A percentile compares a stretch with the other conserved stretches of the same genome.
These are phyloP conservation scores for Warburgia ugandensis DNA, from an alignment of 164 flowering plant species.

Conservation along the genomic window DNA sequence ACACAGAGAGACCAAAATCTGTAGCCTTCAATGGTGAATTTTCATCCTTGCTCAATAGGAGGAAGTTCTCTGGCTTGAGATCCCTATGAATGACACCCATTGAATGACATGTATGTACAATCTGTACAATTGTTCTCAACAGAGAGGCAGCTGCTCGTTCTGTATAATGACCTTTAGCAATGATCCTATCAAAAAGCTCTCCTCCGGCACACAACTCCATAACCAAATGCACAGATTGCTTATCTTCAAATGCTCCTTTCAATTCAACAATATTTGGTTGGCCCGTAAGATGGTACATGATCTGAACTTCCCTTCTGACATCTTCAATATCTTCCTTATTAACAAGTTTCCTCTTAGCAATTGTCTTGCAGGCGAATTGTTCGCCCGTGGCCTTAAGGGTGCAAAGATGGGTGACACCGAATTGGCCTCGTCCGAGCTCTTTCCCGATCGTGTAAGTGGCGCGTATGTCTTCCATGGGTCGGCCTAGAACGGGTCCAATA, in stretches of 20 bases:
- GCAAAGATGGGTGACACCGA: slow-evolving; percentile 27
- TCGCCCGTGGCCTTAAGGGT: slow-evolving; percentile 20
- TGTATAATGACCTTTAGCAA: slow-evolving; percentile 29
- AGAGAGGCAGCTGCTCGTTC: slow-evolving; percentile 27
- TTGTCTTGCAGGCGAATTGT: slow-evolving; percentile 29
- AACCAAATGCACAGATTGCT: slow-evolving; percentile 27
- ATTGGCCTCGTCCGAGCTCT: slow-evolving; percentile 35
- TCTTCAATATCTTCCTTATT: slow-evolving; percentile 30
- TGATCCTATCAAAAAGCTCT: slow-evolving; percentile 32
- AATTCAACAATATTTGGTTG: slow-evolving; percentile 29
- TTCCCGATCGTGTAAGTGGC: slow-evolving; percentile 21
- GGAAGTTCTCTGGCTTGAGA: slow-evolving; percentile 37
- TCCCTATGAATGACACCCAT: slow-evolving; percentile 33
- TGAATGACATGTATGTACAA: slow-evolving; percentile 33
- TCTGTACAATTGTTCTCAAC: slow-evolving; percentile 11
- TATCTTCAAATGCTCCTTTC: slow-evolving; percentile 26
- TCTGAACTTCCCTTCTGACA: slow-evolving; percentile 33
- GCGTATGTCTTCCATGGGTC: slow-evolving; percentile 15
- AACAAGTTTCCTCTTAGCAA: slow-evolving; percentile 27
- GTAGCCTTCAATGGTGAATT: slow-evolving; percentile 29
- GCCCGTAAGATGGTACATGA: slow-evolving; percentile 32
- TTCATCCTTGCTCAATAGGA: slow-evolving; percentile 24
- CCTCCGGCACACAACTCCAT: slow-evolving; percentile 36
- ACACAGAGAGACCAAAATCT: slow-evolving; percentile 32
- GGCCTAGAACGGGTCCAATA: slow-evolving; percentile 9